These are phyloP conservation scores for Eucalyptus regnans DNA, from an alignment of 345 rosid species.

Conservation along the genomic window DNA sequence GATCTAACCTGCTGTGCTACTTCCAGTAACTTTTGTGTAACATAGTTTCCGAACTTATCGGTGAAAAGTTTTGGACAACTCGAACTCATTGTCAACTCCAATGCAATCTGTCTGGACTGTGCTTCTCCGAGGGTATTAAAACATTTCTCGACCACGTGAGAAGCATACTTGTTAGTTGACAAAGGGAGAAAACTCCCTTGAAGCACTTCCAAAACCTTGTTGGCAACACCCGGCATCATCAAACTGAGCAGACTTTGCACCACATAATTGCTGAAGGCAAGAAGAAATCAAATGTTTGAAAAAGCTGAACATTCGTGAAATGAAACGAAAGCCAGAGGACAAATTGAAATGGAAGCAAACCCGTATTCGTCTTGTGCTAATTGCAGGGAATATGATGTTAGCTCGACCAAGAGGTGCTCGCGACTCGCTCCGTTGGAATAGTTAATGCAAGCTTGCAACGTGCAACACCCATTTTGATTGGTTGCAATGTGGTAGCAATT, in stretches of 20 bases:
- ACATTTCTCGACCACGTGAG: conserved; percentile 48
- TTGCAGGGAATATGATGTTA: conserved; percentile 5
- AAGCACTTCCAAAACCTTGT: conserved; percentile 4
- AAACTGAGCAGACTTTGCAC: conserved; percentile 20
- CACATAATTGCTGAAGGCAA: conserved; percentile 30
- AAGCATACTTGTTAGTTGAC: conserved; percentile 19
- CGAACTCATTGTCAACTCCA: neutral
- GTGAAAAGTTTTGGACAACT: neutral
- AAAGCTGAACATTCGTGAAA: neutral
- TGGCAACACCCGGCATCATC: neutral
- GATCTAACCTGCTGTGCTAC: neutral
- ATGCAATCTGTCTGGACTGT: neutral
- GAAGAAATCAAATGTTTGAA: neutral
- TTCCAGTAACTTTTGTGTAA: neutral
- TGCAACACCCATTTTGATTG: conserved; percentile 27
- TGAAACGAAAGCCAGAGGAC: neutral
- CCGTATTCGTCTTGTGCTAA: conserved; percentile 24
- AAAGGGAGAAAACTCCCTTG: conserved; percentile 10
- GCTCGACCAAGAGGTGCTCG: conserved; percentile 3
- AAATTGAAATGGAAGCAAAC: neutral
- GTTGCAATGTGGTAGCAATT: conserved; percentile 17
- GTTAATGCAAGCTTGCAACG: conserved; percentile 14
- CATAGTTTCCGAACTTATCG: neutral
- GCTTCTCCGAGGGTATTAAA: neutral
- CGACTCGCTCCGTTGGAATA: neutral